A percentile compares a stretch with the other conserved stretches of the same genome.
phyloP scores from a whole-genome alignment of 164 flowering plant genomes.

The Vitis cinerea region DNA sequence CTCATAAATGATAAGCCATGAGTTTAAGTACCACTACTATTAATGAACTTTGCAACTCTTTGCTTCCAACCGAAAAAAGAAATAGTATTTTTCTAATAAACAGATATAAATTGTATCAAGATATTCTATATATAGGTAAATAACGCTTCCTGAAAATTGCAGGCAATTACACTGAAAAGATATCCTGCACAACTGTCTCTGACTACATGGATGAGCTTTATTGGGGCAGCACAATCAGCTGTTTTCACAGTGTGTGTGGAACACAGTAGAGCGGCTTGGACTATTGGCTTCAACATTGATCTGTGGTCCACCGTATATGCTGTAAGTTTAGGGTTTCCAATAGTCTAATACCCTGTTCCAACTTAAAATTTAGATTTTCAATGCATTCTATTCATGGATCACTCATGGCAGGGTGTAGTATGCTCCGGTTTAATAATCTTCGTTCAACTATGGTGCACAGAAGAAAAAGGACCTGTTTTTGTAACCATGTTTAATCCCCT shows the following conservation, averaged over 20 bases:
- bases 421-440: conserved; percentile 55
- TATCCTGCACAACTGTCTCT: conserved; percentile 84
- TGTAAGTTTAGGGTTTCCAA: conserved; percentile 34
- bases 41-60: too few relatives aligned
- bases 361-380: not conserved
- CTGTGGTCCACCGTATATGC: conserved; percentile 62
- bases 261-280: conserved; percentile 61
- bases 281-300: conserved; percentile 57
- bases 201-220: conserved; percentile 79
- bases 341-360: too few relatives aligned
- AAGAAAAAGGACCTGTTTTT: conserved; percentile 77
- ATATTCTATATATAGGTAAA: too few relatives aligned
- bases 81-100: too few relatives aligned
- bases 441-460: conserved; percentile 77
- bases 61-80: too few relatives aligned
- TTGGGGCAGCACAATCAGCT: conserved; percentile 86
- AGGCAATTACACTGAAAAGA: conserved; percentile 70
- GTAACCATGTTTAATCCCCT: conserved; percentile 89
- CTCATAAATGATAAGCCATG: too few relatives aligned
- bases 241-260: conserved; percentile 45
- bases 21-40: too few relatives aligned
- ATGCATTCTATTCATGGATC: not conserved
- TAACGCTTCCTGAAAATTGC: conserved; percentile 1
- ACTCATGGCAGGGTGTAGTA: conserved; percentile 57
- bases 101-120: too few relatives aligned